Percentiles rank a stretch among this genome's conserved stretches.
Evolutionary conservation across 352 stramenopile genomes (phyloP).

Genomic region (Globisporangium takayamanum): DNA sequence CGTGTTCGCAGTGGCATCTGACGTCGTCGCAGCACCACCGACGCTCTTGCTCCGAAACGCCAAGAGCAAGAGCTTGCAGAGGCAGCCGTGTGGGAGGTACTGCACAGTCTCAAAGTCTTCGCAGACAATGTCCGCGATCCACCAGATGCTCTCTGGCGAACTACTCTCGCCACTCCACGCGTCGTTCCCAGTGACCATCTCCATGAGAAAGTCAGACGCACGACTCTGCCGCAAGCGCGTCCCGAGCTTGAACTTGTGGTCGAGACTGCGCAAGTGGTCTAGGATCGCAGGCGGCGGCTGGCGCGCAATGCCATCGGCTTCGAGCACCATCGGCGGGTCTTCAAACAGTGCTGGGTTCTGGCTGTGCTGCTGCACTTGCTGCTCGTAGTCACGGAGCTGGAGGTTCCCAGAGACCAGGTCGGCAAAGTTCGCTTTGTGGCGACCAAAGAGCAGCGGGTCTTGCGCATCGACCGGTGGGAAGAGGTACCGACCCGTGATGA

Average conservation of each 20-base stretch:
- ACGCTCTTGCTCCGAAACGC: conserved; percentile 14
- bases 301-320: conserved; percentile 55
- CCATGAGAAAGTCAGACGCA: conserved; percentile 79
- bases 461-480: conserved; percentile 54
- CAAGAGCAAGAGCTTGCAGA: conserved; percentile 74
- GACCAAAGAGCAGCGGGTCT: conserved; percentile 60
- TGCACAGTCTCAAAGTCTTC: conserved; percentile 77
- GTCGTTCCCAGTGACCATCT: conserved; percentile 68
- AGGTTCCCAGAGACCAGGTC: conserved; percentile 53
- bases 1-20: conserved; percentile 1
- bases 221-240: conserved; percentile 72
- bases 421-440: conserved; percentile 40
- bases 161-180: conserved; percentile 11
- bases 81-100: conserved; percentile 69
- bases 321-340: conserved; percentile 69
- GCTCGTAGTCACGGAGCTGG: conserved; percentile 67
- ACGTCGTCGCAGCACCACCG: not conserved
- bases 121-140: conserved; percentile 86
- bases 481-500: conserved; percentile 68
- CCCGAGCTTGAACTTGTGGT: conserved; percentile 73
- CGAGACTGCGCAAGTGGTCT: conserved; percentile 60
- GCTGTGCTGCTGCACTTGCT: conserved; percentile 49
- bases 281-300: conserved; percentile 67
- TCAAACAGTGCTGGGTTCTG: conserved; percentile 39
- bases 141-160: conserved; percentile 46